These are phyloP conservation scores for Syzygium jambos DNA, from an alignment of 345 rosid genomes.

Conservation along the genomic window DNA sequence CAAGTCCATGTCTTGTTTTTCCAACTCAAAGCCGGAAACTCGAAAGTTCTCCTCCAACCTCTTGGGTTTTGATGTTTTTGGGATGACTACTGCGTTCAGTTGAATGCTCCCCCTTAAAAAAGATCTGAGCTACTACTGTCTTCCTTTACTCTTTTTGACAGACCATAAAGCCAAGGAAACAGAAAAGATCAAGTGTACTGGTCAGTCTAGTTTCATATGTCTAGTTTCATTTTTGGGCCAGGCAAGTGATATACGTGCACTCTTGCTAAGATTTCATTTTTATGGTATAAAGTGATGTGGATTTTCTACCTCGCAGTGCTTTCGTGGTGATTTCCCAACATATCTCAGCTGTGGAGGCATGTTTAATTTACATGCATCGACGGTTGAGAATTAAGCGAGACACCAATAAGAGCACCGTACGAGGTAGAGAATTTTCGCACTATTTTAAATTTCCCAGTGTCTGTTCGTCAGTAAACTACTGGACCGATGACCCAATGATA, in stretches of 20 bases:
- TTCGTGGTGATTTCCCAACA: too few species aligned
- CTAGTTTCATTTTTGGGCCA: not conserved
- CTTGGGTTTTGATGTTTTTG: conserved; percentile 51
- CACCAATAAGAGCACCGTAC: too few species aligned
- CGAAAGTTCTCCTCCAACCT: conserved; percentile 59
- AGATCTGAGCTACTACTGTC: conserved; percentile 61
- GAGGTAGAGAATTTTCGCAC: too few species aligned
- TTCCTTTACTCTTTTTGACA: conserved; percentile 61
- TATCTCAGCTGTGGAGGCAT: too few species aligned
- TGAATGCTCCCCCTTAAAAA: conserved; percentile 73
- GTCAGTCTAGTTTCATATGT: not conserved
- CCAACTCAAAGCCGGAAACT: conserved; percentile 51
- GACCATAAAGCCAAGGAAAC: conserved; percentile 17
- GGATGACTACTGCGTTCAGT: conserved; percentile 61
- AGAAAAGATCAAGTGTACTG: not conserved
- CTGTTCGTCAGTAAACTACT: too few species aligned
- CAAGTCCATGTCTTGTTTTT: conserved; percentile 62
- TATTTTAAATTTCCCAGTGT: too few species aligned
- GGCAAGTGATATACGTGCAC: too few species aligned
- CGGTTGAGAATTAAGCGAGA: too few species aligned
- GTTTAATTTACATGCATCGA: too few species aligned
- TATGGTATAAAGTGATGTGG: too few species aligned
- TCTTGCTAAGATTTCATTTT: too few species aligned
- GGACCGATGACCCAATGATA: not conserved
- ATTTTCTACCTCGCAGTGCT: too few species aligned